These are phyloP conservation scores for Brettanomyces custersianus DNA, from an alignment of 805 yeast species.

Conservation along the genomic window DNA sequence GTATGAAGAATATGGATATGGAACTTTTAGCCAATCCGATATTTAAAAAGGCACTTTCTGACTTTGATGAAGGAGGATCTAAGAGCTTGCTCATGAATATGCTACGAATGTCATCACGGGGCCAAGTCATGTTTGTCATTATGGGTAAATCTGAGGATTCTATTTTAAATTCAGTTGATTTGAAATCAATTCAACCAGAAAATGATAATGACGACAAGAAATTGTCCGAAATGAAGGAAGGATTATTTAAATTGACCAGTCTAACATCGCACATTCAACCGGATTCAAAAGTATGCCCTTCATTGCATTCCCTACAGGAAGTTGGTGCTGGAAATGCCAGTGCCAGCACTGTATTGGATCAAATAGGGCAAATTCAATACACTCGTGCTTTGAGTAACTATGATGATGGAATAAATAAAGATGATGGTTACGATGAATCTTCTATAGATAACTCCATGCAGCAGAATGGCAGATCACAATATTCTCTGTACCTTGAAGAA, in stretches of 20 bases:
- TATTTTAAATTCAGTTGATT: constrained; percentile 3
- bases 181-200: neutral
- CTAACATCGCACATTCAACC: neutral
- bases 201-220: neutral
- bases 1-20: constrained; percentile 37
- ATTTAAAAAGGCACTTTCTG: constrained; percentile 47
- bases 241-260: neutral
- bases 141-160: constrained; percentile 18
- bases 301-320: constrained; percentile 48
- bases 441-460: neutral
- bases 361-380: constrained; percentile 8
- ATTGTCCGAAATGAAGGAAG: neutral
- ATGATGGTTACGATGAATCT: constrained; percentile 12
- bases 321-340: constrained; percentile 20
- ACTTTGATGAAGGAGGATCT: constrained; percentile 58
- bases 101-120: constrained; percentile 34
- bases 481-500: constrained; percentile 21
- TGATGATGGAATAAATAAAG: constrained; percentile 13
- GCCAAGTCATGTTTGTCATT: constrained; percentile 44
- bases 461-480: constrained; percentile 21
- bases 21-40: constrained; percentile 46
- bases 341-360: constrained; percentile 14
- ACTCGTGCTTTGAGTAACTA: constrained; percentile 12
- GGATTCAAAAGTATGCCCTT: constrained; percentile 52
- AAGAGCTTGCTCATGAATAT: constrained; percentile 43